These are phyloP conservation scores for Moricandia arvensis DNA, from an alignment of 345 rosid species.

Conservation along the genomic window DNA sequence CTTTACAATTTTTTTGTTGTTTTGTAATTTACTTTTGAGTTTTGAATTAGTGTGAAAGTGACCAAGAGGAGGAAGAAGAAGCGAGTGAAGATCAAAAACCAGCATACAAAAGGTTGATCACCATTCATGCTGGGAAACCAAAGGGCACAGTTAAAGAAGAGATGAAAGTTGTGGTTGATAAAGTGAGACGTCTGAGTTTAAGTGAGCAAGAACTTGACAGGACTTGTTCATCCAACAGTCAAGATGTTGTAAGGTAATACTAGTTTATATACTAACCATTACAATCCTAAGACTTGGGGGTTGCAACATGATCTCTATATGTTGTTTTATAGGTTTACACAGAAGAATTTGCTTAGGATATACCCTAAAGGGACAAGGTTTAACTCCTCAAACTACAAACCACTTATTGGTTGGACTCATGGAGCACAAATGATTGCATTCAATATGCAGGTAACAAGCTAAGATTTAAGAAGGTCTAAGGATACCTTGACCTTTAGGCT, in stretches of 20 bases:
- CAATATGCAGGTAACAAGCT: neutral
- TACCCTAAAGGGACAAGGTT: neutral
- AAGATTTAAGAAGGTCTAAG: neutral
- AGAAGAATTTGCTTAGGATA: neutral
- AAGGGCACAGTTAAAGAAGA: neutral
- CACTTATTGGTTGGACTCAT: neutral
- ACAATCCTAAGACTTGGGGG: neutral
- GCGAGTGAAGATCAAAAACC: neutral
- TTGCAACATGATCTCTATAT: neutral
- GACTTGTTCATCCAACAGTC: neutral
- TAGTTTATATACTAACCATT: neutral
- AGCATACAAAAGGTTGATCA: neutral
- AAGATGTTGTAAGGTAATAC: neutral
- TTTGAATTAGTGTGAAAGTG: neutral
- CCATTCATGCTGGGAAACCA: neutral
- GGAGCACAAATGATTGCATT: constrained; percentile 1
- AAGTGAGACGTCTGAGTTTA: neutral
- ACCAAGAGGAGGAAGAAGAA: neutral
- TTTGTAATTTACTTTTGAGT: neutral
- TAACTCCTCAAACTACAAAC: neutral
- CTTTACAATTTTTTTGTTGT: neutral
- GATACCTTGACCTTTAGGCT: neutral
- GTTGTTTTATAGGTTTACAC: neutral
- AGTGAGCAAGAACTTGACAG: neutral
- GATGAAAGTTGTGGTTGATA: neutral